Base-by-base conservation (phyloP, 2,329 filamentous ascomycete species). In the Exophiala sideris region DNA sequence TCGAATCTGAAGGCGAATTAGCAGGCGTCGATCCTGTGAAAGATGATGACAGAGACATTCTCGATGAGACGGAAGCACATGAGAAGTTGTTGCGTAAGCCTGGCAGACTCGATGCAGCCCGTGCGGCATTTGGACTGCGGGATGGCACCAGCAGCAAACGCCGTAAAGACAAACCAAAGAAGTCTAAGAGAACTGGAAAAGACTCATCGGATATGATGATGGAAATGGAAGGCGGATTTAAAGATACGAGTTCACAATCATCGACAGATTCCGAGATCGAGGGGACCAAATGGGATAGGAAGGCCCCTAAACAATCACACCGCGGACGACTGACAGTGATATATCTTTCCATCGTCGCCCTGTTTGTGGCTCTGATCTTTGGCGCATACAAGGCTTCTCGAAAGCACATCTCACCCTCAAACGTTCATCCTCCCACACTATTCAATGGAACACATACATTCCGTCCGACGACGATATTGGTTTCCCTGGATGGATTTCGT, bases 401-500 rank as follows among this genome's bases (percentile, higher is more conserved):
- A 18, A 58, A 56, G 46, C 61, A 54, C 33, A 54, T 58, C 12
- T 53, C 72, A 2, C 53, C 51, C 35, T 56, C 58, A 44, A 62
- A 46, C 14, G 45, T 14, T 32, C 59, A 59, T 45, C 54, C 59
- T 34, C 61, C 61, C 9, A 55, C 50, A 8, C 67, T 82, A 20
- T 85, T 79, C 12, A 99, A 99, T 69, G 94, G 94, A 50, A 95
- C 91, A 0, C 88, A 91, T 1, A 74, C 89, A 3, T 99, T 97
- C 68, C 87, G 85, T 8, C 91, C 91, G 1, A 99, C 94, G 0
- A 96, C 94, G 1, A 87, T 99, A 55, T 78, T 97, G 50, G 88
- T 99, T 67, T 96, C 91, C 42, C 79, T 99, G 14, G 94, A 99
- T 71, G 94, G 94, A 3, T 97, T 99, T 74, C 86, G 94, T 12